phyloP scores from a whole-genome alignment of 768 basidiomycete species.

The Hemileccinum impolitum region DNA sequence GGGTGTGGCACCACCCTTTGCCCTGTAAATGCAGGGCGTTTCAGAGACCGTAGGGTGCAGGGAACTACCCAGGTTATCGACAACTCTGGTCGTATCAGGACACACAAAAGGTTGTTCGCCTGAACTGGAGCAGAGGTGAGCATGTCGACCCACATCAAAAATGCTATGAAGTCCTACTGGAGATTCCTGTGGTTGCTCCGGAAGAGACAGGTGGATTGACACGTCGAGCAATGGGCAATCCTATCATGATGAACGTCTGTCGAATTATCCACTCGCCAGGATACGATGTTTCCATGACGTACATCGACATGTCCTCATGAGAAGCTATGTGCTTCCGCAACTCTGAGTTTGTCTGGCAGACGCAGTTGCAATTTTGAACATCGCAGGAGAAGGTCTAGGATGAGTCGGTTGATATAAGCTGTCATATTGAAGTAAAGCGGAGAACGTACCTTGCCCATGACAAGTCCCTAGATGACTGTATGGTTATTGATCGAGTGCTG shows the following conservation, averaged over 20 bases:
- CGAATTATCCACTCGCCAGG: background rate
- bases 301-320: background rate
- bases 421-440: background rate
- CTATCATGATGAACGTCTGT: background rate
- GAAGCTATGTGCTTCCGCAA: background rate
- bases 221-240: too few relatives aligned
- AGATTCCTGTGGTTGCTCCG: background rate
- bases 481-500: too few relatives aligned
- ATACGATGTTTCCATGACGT: background rate
- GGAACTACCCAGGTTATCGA: too few relatives aligned
- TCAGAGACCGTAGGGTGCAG: too few relatives aligned
- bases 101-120: background rate
- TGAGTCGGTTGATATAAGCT: background rate
- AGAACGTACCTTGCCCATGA: conserved; percentile 7
- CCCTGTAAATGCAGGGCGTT: too few relatives aligned
- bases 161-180: background rate
- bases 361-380: background rate
- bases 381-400: background rate
- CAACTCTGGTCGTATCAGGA: background rate
- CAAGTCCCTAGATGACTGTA: background rate
- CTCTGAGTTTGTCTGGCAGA: background rate
- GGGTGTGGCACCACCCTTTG: background rate
- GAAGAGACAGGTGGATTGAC: too few relatives aligned
- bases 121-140: background rate
- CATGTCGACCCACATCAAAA: background rate